These are phyloP conservation scores for Phytopythium ostracodes DNA, from an alignment of 352 stramenopile species.

Conservation along the genomic window DNA sequence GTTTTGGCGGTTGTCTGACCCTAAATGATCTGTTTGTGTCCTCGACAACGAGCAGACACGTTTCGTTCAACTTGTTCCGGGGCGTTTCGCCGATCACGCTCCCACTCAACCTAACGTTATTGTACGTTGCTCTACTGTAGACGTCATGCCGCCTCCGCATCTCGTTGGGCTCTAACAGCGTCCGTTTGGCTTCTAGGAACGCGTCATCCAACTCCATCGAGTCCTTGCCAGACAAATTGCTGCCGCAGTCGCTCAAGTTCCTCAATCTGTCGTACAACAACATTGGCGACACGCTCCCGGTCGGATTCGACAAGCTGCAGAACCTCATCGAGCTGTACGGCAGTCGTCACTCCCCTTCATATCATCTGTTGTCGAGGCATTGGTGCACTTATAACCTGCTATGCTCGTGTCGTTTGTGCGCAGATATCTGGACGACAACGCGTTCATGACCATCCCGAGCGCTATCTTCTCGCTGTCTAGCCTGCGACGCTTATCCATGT, in stretches of 20 bases:
- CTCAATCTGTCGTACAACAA: slow-evolving; percentile 82
- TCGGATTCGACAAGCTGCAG: slow-evolving; percentile 14
- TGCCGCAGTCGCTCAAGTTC: slow-evolving; percentile 25
- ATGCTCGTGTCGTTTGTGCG: not conserved
- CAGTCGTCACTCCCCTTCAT: not conserved
- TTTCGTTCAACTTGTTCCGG: slow-evolving; percentile 10
- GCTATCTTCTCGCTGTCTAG: slow-evolving; percentile 15
- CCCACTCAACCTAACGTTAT: slow-evolving; percentile 16
- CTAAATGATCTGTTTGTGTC: not conserved
- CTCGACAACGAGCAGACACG: slow-evolving; percentile 7
- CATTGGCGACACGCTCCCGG: slow-evolving; percentile 31
- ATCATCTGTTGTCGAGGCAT: not conserved
- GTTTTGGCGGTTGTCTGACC: not conserved
- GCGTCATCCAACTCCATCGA: slow-evolving; percentile 14
- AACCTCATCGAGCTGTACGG: slow-evolving; percentile 12
- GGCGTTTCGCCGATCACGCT: slow-evolving; percentile 9
- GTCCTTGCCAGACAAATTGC: slow-evolving; percentile 6
- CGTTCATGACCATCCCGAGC: slow-evolving; percentile 11
- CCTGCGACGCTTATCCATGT: slow-evolving; percentile 18
- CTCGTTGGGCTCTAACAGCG: not conserved
- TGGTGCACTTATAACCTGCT: not conserved
- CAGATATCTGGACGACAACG: slow-evolving; percentile 14
- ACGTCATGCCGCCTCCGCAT: not conserved
- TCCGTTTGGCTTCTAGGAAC: slow-evolving; percentile 7
- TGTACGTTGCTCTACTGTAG: too few species aligned